phyloP scores from a whole-genome alignment of 2,329 filamentous ascomycete genomes.

The Cladosporium sp. region DNA sequence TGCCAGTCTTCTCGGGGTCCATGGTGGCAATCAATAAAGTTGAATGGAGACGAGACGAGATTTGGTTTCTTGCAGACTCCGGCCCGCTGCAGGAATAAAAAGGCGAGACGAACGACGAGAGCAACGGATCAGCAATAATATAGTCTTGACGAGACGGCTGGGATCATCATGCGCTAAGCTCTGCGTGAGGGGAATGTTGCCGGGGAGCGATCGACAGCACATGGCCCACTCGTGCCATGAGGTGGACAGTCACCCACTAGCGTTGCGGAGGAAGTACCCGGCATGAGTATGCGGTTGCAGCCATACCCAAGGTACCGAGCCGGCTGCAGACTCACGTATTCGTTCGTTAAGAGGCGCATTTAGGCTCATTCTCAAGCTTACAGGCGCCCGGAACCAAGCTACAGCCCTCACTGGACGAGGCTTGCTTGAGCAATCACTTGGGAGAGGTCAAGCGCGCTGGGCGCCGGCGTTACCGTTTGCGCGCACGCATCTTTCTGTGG shows the following conservation, averaged over 20 bases:
- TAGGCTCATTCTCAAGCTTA: constrained; percentile 8
- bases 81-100: too few species aligned
- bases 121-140: constrained; percentile 6
- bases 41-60: not conserved
- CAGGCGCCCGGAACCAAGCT: not conserved
- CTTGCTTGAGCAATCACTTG: not conserved
- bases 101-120: not conserved
- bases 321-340: not conserved
- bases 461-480: not conserved
- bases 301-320: constrained; percentile 1
- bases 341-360: not conserved
- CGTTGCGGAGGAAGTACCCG: not conserved
- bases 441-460: not conserved
- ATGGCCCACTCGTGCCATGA: constrained; percentile 9
- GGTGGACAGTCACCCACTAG: constrained; percentile 4
- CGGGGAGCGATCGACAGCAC: constrained; percentile 9
- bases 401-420: not conserved
- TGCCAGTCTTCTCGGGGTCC: constrained; percentile 7
- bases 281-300: not conserved
- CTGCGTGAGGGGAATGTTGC: constrained; percentile 7
- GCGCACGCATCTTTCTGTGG: too few species aligned
- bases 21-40: not conserved
- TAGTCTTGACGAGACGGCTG: not conserved
- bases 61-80: not conserved
- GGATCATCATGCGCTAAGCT: constrained; percentile 1